phyloP scores from a whole-genome alignment of 208 protist species.

The Trypanosoma rangeli region DNA sequence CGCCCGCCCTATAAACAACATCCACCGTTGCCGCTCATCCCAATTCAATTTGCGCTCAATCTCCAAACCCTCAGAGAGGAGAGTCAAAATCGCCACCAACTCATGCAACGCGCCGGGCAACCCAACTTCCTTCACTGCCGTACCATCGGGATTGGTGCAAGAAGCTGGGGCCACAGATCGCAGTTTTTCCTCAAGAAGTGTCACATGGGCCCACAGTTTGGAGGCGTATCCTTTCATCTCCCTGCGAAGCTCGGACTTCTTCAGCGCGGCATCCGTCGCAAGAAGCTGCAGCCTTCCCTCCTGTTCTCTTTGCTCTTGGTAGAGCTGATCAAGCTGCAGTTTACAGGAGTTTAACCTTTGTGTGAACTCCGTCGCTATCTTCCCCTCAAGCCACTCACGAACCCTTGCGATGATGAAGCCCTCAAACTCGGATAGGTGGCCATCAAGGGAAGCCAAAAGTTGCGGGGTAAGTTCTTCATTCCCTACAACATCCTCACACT shows the following conservation, averaged over 20 bases:
- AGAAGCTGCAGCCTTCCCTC: constrained; percentile 47
- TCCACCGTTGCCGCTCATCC: constrained; percentile 30
- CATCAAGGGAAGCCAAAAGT: constrained; percentile 9
- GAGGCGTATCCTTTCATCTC: constrained; percentile 30
- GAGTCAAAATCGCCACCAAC: constrained; percentile 29
- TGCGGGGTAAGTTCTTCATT: background rate
- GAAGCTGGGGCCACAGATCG: background rate
- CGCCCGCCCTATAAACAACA: constrained; percentile 27
- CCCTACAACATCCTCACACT: background rate
- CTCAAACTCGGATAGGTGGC: constrained; percentile 37
- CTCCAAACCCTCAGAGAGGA: constrained; percentile 34
- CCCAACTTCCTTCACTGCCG: background rate
- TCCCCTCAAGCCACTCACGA: constrained; percentile 18
- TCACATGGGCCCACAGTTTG: constrained; percentile 4
- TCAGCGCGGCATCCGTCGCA: constrained; percentile 35
- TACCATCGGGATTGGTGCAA: background rate
- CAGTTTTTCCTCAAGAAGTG: constrained; percentile 1
- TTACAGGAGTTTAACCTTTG: background rate
- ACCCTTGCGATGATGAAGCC: constrained; percentile 44
- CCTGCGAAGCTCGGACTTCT: constrained; percentile 18
- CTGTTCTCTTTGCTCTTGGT: constrained; percentile 32
- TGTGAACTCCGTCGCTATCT: background rate
- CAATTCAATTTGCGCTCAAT: constrained; percentile 33
- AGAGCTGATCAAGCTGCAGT: constrained; percentile 8
- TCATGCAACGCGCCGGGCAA: constrained; percentile 24